Base-by-base conservation (phyloP, 2,329 filamentous ascomycete genomes). In the Talaromyces atroroseus region DNA sequence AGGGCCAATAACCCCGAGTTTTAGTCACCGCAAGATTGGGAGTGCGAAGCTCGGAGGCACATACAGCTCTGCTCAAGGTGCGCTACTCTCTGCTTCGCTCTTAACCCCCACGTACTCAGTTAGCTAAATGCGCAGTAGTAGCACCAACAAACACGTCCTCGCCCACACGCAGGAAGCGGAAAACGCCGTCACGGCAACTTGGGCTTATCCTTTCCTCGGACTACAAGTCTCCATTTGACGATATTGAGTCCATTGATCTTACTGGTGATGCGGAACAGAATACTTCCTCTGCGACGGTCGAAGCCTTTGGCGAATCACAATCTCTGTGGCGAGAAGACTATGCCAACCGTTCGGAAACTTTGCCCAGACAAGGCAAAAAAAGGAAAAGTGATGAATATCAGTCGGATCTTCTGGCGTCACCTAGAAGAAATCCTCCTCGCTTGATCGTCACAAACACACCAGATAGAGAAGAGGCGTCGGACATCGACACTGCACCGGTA, bases 331-430 rank as follows among this genome's bases (percentile, higher is more conserved):
- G 65, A 40, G 75, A 78, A 62, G 73, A 75, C 40, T 69, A 66
- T 54, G 74, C 75, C 14, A 65, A 65, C 48, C 69, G 73, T 20
- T 64, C 65, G 51, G 68, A 69, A 42, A 71, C 74, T 21, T 26
- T 62, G 20, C 64, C 70, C 20, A 72, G 70, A 52, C 71, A 69
- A 60, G 74, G 74, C 5, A 77, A 74, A 62, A 80, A 79, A 63
- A 69, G 77, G 51, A 79, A 78, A 62, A 79, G 76, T 59, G 72
- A 78, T 21, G 77, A 79, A 57, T 75, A 76, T 55, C 65, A 68
- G 38, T 70, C 67, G 5, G 72, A 75, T 56, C 63, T 73, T 56
- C 63, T 73, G 21, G 57, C 65, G 5, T 71, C 69, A 2, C 67
- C 72, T 2, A 65, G 61, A n/a, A 69, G 67, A 29, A 59, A 64